Base-by-base conservation (phyloP, 345 rosid genomes). In the Capsella bursapastoris region DNA sequence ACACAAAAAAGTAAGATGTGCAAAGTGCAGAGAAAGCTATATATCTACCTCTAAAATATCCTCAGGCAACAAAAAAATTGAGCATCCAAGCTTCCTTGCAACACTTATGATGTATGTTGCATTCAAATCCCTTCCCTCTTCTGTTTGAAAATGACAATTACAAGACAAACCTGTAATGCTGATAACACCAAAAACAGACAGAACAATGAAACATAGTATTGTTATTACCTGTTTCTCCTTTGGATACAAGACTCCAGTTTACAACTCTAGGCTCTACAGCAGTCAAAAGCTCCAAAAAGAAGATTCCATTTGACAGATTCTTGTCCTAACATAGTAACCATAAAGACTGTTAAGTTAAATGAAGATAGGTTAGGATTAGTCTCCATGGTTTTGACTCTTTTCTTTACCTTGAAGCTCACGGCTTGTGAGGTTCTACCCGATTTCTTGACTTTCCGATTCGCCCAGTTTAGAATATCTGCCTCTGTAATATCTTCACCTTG, bases 91-190 rank as follows among this genome's bases (percentile, higher is more conserved):
- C 86, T 94, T 94, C 66, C 97, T 69, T 10, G 97, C 97, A 75
- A 91, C 96, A 83, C 96, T 94, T 66, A 94, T 91, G 29, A 91
- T 94, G 59, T 91, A 94, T 34, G 91, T 90, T 63, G 97, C 96
- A 78, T 94, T 94, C 75, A 83, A 59, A 80, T 83, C 86, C 89
- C 84, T 90, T 35, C 90, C 95, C 71, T 94, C 93, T 28, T 91
- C 96, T 94, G 91, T 84, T 45, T 55, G 12, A 32, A 8, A 56
- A 3, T 18, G 1, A 1, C 11, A 68, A 31, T 51, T 27, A 58
- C 37, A 70, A n/a, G 0, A 8, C 44, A 58, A 15, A 29, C 16
- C 28, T 35, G 15, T 14, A 14, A 44, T 44, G 7, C 16, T 44
- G 15, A 13, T 44, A 44, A 44, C 48, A 66, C 44, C 55, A 53